Conservation (phyloP, 2,329 filamentous ascomycete genomes). For the Colletotrichum filicis region DNA sequence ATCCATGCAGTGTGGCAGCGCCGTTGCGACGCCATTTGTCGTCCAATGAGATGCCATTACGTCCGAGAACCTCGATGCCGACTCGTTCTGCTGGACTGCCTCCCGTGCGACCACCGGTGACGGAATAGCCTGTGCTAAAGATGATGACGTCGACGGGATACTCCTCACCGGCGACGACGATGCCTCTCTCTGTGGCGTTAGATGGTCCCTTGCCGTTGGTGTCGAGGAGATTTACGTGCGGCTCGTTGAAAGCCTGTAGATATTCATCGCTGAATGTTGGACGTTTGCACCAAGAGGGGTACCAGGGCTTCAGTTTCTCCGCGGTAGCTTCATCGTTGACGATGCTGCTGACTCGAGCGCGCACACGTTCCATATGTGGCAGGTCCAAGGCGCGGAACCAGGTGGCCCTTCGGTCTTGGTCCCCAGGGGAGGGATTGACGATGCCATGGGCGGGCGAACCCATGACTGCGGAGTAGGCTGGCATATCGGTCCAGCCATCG, state of each 20-base stretch:
- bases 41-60: slow-evolving; percentile 28
- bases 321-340: slow-evolving; percentile 63
- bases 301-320: slow-evolving; percentile 66
- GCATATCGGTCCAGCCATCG: slow-evolving; percentile 59
- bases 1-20: slow-evolving; percentile 34
- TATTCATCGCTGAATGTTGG: slow-evolving; percentile 71
- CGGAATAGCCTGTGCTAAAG: slow-evolving; percentile 34
- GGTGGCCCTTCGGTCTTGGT: slow-evolving; percentile 50
- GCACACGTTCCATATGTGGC: slow-evolving; percentile 52
- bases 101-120: background rate
- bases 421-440: background rate
- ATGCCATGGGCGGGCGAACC: slow-evolving; percentile 39
- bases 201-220: slow-evolving; percentile 54
- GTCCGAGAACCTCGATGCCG: slow-evolving; percentile 27
- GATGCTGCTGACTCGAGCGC: slow-evolving; percentile 56
- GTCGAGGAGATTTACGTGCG: slow-evolving; percentile 65
- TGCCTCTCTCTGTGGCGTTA: slow-evolving; percentile 55
- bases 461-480: slow-evolving; percentile 49
- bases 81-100: slow-evolving; percentile 33
- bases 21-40: slow-evolving; percentile 34
- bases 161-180: slow-evolving; percentile 57
- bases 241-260: slow-evolving; percentile 65
- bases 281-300: slow-evolving; percentile 71
- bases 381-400: slow-evolving; percentile 37
- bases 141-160: slow-evolving; percentile 54